Percentiles rank a stretch among this genome's conserved stretches.
Conservation (phyloP, 768 basidiomycete species). For the Tricholomella constricta region DNA sequence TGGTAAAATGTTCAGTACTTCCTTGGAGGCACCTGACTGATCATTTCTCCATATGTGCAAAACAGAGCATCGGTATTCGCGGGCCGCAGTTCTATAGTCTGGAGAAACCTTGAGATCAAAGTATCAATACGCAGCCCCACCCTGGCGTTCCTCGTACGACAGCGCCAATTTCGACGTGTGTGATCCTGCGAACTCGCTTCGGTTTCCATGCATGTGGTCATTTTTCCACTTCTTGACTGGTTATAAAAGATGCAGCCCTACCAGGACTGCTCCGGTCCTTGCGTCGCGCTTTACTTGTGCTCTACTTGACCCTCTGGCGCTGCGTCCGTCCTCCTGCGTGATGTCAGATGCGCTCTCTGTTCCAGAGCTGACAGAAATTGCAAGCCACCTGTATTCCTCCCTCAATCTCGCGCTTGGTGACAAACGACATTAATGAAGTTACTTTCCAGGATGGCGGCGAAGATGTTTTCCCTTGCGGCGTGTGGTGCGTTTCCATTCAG, state of each 20-base stretch:
- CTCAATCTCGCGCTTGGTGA: neutral
- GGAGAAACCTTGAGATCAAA: too few relatives aligned
- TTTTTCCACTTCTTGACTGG: neutral
- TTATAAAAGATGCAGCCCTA: neutral
- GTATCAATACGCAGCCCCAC: too few relatives aligned
- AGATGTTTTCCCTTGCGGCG: slow-evolving; percentile 39
- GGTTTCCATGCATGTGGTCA: slow-evolving; percentile 5
- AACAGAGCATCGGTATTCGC: too few relatives aligned
- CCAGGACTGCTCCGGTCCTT: neutral
- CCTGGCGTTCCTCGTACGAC: too few relatives aligned
- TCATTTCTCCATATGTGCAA: too few relatives aligned
- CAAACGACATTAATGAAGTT: neutral
- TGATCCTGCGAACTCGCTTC: neutral
- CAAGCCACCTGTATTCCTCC: slow-evolving; percentile 18
- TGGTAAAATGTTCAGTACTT: neutral
- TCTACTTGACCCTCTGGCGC: neutral
- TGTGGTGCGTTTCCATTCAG: slow-evolving; percentile 27
- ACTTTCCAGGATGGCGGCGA: slow-evolving; percentile 31
- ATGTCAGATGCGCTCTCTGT: slow-evolving; percentile 15
- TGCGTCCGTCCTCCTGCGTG: neutral
- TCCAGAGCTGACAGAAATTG: slow-evolving; percentile 14
- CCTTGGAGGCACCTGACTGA: neutral
- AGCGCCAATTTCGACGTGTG: neutral
- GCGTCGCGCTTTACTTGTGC: too few relatives aligned
- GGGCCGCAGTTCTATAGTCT: too few relatives aligned